Evolutionary conservation across 495 filamentous ascomycete species (phyloP), one percentile per base, ranked within the genome.

Genomic region (Thermochaetoides thermophila): DNA sequence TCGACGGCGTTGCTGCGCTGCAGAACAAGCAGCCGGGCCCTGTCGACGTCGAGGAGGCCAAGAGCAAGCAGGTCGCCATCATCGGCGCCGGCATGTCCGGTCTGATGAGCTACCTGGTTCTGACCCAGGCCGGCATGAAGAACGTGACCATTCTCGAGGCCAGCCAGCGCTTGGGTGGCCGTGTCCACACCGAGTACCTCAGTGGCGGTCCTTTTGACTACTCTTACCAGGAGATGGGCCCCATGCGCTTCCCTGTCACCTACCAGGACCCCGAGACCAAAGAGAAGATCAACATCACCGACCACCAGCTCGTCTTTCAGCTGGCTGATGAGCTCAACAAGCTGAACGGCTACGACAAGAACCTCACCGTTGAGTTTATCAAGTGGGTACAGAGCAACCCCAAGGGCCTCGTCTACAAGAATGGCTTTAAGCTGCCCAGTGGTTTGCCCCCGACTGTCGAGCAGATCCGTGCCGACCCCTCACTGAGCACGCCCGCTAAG

Each of bases 151-250:
- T 63, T 32, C 48, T 61, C 27, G 60, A 63, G 46, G 52, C 56
- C 18, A 46, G 42, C 13, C 29, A 59, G 20, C 44, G 49, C n/a
- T 46, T 63, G 5, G 50, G 54, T 28, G 62, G 77, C 3, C 62
- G 74, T 2, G 68, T 81, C 15, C 68, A 69, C 35, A 78, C 74
- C 3, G 63, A 64, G 26, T 78, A 79, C 34, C 61, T 80, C 0
- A 65, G 60, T 17, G 62, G 69, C 17, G 62, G 64, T 0, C 72
- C 74, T 0, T 68, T 72, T 16, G 60, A 82, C 11, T 80, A 80
- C 37, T 71, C 75, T 27, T 82, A 81, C 36, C 75, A 81, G 42
- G 77, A 82, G 45, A 81, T 82, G 77, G 77, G 77, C 0, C 74
- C 76, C 0, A 80, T 81, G 77, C 61, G 76, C 3, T 81, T 61